Conservation (phyloP, 164 flowering plant genomes). For the Liriodendron chinense region DNA sequence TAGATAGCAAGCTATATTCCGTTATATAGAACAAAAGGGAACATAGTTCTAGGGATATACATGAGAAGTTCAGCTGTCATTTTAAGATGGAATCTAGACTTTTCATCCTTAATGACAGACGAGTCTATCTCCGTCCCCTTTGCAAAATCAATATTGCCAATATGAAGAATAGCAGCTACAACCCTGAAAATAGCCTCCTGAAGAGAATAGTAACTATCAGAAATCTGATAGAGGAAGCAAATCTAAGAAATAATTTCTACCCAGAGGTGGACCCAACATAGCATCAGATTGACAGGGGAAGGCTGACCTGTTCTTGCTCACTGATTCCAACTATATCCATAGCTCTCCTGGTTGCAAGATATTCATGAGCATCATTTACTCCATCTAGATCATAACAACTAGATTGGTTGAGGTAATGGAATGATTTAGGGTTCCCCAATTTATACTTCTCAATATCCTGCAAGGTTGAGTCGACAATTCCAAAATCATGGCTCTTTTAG, state of each 20-base stretch:
- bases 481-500: neutral
- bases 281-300: constrained; percentile 1
- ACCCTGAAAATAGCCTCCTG: constrained; percentile 98
- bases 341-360: constrained; percentile 93
- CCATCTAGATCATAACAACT: constrained; percentile 79
- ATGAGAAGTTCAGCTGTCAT: constrained; percentile 82
- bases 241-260: neutral
- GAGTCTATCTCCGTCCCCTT: constrained; percentile 94
- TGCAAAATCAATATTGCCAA: constrained; percentile 89
- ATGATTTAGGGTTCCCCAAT: constrained; percentile 64
- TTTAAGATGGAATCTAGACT: constrained; percentile 82
- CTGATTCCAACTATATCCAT: constrained; percentile 98
- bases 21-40: neutral
- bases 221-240: constrained; percentile 9
- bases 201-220: constrained; percentile 15
- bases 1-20: no score
- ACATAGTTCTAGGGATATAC: constrained; percentile 31
- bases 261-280: neutral
- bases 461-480: constrained; percentile 3
- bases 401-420: constrained; percentile 91
- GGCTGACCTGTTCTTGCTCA: constrained; percentile 83
- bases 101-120: constrained; percentile 91
- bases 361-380: constrained; percentile 81
- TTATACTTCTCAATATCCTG: constrained; percentile 70
- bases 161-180: constrained; percentile 95